Base-by-base conservation (phyloP, 1,139 yeast genomes). In the Suhomyces atakaporum region DNA sequence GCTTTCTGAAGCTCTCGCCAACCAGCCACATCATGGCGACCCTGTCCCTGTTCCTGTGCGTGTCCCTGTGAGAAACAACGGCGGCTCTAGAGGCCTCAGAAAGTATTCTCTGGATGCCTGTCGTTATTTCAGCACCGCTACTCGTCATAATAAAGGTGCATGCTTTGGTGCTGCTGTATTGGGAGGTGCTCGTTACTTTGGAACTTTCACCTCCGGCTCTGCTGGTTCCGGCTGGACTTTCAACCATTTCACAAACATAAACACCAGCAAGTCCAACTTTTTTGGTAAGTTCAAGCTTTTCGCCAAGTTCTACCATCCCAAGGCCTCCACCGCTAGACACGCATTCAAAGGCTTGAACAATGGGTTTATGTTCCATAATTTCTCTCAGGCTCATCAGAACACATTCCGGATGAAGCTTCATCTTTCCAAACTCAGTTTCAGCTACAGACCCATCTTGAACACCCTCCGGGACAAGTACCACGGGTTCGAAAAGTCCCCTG, bases 41-140 rank as follows among this genome's bases (percentile, higher is more conserved):
- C 61, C 60, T 7, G 53, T 44, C 7, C 65, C 66, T 3, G 53
- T 53, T 16, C 59, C 63, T 6, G 54, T 56, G 9, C 55, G 59
- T 1, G 53, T 50, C 10, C 42, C 37, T 5, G 39, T 26, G 9
- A 26, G 42, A 16, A 38, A 30, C 27, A 19, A 31, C 13, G 18
- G 29, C 6, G 25, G 15, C 16, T 21, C 27, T n/a, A 28, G 28
- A 23, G 22, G 29, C 11, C 24, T 32, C 8, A 25, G 33, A 10
- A 16, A 36, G 10, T 26, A 27, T 15, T 33, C 34, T 16, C n/a
- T 33, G 13, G 6, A 16, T 12, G 20, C 31, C 15, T 7, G 14
- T 7, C 14, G 29, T 22, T 28, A n/a, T 14, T 29, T 22, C 23
- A n/a, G 43, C 21, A 16, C 28, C 12, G 33, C 32, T 13, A 31